These are phyloP conservation scores for Wickerhamomyces ciferrii DNA, from an alignment of 805 yeast genomes.

Conservation along the genomic window DNA sequence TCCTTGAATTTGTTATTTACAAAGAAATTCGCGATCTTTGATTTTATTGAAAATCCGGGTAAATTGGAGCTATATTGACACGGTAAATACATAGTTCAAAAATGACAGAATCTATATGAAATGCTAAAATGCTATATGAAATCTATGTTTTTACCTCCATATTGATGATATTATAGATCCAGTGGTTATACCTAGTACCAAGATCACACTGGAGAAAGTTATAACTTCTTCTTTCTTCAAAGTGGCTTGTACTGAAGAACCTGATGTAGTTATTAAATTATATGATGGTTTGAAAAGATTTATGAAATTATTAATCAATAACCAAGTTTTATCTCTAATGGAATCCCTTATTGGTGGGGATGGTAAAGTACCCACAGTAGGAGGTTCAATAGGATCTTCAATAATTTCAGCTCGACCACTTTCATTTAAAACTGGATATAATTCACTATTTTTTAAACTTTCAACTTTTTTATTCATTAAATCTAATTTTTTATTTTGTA, in stretches of 20 bases:
- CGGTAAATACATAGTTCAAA: not conserved
- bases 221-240: not conserved
- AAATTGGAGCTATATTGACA: not conserved
- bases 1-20: too few species aligned
- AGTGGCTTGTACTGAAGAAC: slow-evolving; percentile 1
- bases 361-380: slow-evolving; percentile 12
- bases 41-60: not conserved
- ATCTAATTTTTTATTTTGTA: slow-evolving; percentile 25
- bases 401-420: slow-evolving; percentile 14
- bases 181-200: not conserved
- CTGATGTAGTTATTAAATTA: slow-evolving; percentile 6
- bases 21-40: not conserved
- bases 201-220: not conserved
- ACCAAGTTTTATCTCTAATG: not conserved
- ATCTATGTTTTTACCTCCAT: not conserved
- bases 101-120: not conserved
- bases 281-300: slow-evolving; percentile 10
- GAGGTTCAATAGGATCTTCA: slow-evolving; percentile 13
- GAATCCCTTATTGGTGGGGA: slow-evolving; percentile 1
- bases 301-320: not conserved
- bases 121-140: not conserved
- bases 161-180: not conserved
- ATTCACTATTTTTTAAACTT: slow-evolving; percentile 14
- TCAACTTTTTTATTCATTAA: slow-evolving; percentile 21
- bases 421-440: slow-evolving; percentile 13